phyloP scores from a whole-genome alignment of 106 monocot genomes.

The Allium sativum region DNA sequence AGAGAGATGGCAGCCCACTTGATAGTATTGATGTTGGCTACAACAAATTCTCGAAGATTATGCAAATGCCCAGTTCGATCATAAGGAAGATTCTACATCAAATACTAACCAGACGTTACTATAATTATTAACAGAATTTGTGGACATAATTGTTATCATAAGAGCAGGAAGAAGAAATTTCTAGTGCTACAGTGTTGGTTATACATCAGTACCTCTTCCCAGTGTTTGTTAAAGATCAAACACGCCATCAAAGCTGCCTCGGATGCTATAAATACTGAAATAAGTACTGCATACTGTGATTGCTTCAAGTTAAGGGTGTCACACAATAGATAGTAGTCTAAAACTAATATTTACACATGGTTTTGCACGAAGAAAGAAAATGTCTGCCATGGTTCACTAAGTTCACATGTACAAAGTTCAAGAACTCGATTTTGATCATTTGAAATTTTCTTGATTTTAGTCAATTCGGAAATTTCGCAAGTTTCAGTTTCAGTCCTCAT shows the following conservation, averaged over 20 bases:
- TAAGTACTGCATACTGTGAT: slow-evolving; percentile 27
- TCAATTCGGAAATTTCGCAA: no score
- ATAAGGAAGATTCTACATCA: slow-evolving; percentile 50
- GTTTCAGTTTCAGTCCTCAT: no score
- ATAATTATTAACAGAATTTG: neutral
- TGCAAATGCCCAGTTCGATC: slow-evolving; percentile 53
- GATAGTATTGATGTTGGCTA: slow-evolving; percentile 36
- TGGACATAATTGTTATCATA: neutral
- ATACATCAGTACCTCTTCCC: slow-evolving; percentile 28
- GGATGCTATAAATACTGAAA: slow-evolving; percentile 13
- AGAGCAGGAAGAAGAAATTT: neutral
- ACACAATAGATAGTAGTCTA: neutral
- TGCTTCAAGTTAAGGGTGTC: slow-evolving; percentile 13
- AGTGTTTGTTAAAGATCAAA: slow-evolving; percentile 19
- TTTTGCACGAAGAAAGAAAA: neutral
- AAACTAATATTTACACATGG: neutral
- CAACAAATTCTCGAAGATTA: slow-evolving; percentile 33
- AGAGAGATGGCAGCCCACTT: slow-evolving; percentile 28
- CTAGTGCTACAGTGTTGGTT: neutral
- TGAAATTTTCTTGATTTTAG: no score
- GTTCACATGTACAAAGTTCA: no score
- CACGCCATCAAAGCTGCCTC: slow-evolving; percentile 20
- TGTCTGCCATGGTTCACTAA: neutral
- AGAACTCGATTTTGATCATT: no score
- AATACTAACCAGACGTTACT: neutral